Base-by-base conservation (phyloP, 139 green algal genomes). In the Chlorella vulgaris region DNA sequence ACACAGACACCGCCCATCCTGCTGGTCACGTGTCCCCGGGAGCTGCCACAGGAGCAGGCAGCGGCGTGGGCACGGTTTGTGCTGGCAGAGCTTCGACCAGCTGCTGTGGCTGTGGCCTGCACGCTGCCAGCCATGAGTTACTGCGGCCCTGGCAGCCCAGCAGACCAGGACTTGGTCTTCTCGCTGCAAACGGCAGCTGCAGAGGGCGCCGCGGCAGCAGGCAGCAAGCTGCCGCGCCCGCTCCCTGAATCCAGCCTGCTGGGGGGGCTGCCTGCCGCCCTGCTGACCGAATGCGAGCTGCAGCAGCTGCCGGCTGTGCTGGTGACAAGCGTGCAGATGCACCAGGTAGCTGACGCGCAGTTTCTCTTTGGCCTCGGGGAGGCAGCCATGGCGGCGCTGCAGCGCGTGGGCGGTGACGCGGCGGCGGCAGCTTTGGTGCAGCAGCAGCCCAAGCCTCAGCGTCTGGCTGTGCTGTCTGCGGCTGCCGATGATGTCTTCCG, bases 111-210 rank as follows among this genome's bases (percentile, higher is more conserved):
- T 31, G 61, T 78, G 35, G 74, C 22, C 8, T 26, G 15, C 42
- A 78, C 82, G 7, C 47, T 86, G 60, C 71, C 65, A 2, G 78
- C 58, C 0, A 86, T 86, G 82, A 33, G 69, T 21, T 86, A 86
- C n/a, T 35, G 82, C 28, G 82, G 82, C 4, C 74, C 82, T 6
- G 82, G 82, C 47, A 69, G 55, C 73, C 76, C 82, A 10, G 61
- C 82, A 8, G 82, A 86, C 8, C 43, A 86, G 22, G 65, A 82
- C 36, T 36, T 86, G 1, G 61, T 86, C 2, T 86, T 80, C 18
- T 65, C 35, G 10, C 70, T 85, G 61, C 61, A 47, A 18, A 62
- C 36, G 2, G 29, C 38, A 29, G 42, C 76, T 43, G 76, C 62
- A 38, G 8, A 35, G 1, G 36, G 7, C 1, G 60, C 76, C 31